phyloP scores from a whole-genome alignment of 1,284 basidiomycete genomes.

The Apiotrichum brassicae region DNA sequence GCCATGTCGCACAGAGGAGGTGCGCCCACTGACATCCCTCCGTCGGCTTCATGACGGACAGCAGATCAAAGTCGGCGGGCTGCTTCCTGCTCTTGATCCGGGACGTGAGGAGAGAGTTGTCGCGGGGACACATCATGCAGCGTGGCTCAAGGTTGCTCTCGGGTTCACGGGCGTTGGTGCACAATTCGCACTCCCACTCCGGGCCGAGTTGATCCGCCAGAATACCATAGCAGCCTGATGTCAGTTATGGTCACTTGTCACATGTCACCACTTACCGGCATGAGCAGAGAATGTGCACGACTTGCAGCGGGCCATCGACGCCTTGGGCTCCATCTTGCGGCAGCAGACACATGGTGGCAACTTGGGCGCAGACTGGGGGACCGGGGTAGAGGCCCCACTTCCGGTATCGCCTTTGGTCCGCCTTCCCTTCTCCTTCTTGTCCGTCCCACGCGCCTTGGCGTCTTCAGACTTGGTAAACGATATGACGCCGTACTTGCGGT shows the following conservation, averaged over 20 bases:
- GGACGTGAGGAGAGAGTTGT: slow-evolving; percentile 15
- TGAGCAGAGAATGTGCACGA: slow-evolving; percentile 70
- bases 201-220: slow-evolving; percentile 58
- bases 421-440: slow-evolving; percentile 52
- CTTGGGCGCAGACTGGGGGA: slow-evolving; percentile 47
- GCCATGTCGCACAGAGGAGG: slow-evolving; percentile 79
- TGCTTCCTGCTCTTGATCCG: slow-evolving; percentile 34
- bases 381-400: slow-evolving; percentile 35
- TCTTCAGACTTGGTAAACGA: slow-evolving; percentile 40
- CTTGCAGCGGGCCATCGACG: slow-evolving; percentile 70
- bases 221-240: slow-evolving; percentile 59
- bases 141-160: slow-evolving; percentile 60
- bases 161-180: slow-evolving; percentile 66
- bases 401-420: slow-evolving; percentile 57
- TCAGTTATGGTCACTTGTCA: neutral
- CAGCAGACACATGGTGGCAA: slow-evolving; percentile 71
- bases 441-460: slow-evolving; percentile 24
- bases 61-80: slow-evolving; percentile 58
- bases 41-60: slow-evolving; percentile 84
- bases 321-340: slow-evolving; percentile 61
- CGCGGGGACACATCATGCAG: slow-evolving; percentile 46
- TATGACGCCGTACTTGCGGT: slow-evolving; percentile 79
- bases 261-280: slow-evolving; percentile 52
- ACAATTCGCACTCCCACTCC: slow-evolving; percentile 76
- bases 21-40: slow-evolving; percentile 93